phyloP scores from a whole-genome alignment of 257 asterid genomes.

The Fraxinus anomala region DNA sequence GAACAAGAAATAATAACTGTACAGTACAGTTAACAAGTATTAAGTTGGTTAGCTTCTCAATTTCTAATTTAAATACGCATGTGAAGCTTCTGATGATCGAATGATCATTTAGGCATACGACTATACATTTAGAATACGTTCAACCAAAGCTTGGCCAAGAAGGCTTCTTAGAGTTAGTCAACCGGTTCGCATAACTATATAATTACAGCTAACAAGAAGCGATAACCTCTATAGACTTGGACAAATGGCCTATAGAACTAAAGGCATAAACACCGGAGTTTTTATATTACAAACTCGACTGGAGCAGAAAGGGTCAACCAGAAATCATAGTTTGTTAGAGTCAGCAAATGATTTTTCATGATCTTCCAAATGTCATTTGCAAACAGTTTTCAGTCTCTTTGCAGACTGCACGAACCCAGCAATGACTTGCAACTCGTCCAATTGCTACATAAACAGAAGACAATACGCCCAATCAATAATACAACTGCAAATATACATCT shows the following conservation, averaged over 20 bases:
- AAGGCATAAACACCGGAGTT: constrained; percentile 12
- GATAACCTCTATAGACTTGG: constrained; percentile 6
- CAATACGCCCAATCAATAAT: not conserved
- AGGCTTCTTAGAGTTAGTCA: constrained; percentile 31
- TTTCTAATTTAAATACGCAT: not conserved
- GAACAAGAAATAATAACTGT: not conserved
- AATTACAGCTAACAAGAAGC: constrained; percentile 29
- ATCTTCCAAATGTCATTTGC: constrained; percentile 47
- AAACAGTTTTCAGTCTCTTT: constrained; percentile 70
- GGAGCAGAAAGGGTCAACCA: not conserved
- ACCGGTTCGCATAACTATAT: constrained; percentile 34
- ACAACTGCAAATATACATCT: no score
- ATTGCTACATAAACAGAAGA: constrained; percentile 48
- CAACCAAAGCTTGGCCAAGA: constrained; percentile 25
- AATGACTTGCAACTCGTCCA: constrained; percentile 91
- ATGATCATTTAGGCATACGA: constrained; percentile 10
- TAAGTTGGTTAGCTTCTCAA: not conserved
- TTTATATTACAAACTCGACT: constrained; percentile 31
- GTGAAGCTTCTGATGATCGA: not conserved
- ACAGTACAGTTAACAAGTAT: not conserved
- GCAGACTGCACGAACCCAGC: constrained; percentile 83
- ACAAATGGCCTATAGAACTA: constrained; percentile 25
- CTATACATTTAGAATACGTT: constrained; percentile 42
- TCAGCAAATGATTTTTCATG: constrained; percentile 26
- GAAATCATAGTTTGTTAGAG: constrained; percentile 41